phyloP scores from a whole-genome alignment of 148 eudicot species.

The Linanthus parryae region DNA sequence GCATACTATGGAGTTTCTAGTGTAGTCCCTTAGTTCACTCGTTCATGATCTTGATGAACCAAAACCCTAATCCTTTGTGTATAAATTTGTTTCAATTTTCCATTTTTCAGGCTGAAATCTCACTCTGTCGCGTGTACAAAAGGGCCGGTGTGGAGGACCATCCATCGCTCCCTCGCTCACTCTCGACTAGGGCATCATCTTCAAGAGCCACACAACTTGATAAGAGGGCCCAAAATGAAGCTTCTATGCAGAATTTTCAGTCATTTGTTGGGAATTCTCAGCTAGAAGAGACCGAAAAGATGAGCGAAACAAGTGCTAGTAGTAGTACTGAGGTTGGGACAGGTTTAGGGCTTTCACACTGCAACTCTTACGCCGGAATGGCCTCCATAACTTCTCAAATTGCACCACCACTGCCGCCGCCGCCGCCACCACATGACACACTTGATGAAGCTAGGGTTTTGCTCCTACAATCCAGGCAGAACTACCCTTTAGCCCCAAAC shows the following conservation, averaged over 20 bases:
- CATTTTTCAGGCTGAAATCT: constrained; percentile 63
- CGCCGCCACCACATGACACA: constrained; percentile 8
- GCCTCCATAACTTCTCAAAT: constrained; percentile 14
- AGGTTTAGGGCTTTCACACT: constrained; percentile 45
- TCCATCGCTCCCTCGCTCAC: constrained; percentile 50
- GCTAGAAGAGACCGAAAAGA: constrained; percentile 21
- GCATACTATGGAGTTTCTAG: too few species aligned
- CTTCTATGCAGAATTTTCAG: constrained; percentile 1
- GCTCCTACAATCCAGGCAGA: neutral
- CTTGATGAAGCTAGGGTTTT: neutral
- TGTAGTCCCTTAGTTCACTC: too few species aligned
- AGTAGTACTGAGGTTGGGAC: constrained; percentile 59
- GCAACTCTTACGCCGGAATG: constrained; percentile 20
- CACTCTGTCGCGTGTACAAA: constrained; percentile 88
- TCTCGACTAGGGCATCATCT: constrained; percentile 28
- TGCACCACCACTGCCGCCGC: too few species aligned
- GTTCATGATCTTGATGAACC: too few species aligned
- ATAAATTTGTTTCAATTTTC: too few species aligned
- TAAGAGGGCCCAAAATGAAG: neutral
- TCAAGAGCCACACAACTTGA: constrained; percentile 11
- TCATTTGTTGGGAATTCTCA: constrained; percentile 9
- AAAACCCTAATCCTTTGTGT: too few species aligned
- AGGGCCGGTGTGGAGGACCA: constrained; percentile 84
- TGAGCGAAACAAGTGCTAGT: constrained; percentile 40
- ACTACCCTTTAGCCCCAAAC: neutral